A percentile compares a stretch with the other conserved stretches of the same genome.
These are phyloP conservation scores for Talaromyces islandicus DNA, from an alignment of 2,329 filamentous ascomycete species.

Conservation along the genomic window DNA sequence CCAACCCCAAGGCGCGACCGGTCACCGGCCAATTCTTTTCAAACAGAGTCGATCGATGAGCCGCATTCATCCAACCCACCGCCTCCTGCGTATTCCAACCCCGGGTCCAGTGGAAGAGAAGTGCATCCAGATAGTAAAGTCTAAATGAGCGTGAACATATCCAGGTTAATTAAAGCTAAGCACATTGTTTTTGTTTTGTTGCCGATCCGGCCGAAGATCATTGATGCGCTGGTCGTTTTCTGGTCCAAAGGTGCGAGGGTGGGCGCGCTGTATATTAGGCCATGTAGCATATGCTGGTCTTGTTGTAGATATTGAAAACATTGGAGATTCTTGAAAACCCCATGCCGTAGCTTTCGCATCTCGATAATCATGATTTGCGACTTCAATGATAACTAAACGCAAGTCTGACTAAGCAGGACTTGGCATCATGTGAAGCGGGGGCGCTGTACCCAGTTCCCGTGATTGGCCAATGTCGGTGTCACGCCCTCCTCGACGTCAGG, in stretches of 20 bases:
- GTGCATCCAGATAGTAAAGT: background rate
- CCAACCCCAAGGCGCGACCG: constrained; percentile 1
- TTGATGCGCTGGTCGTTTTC: constrained; percentile 8
- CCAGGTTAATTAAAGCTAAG: background rate
- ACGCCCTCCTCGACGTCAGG: constrained; percentile 1
- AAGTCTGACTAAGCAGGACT: background rate
- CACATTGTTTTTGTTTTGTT: background rate
- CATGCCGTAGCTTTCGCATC: background rate
- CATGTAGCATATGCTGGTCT: background rate
- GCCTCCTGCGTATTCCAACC: constrained; percentile 5
- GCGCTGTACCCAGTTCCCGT: background rate
- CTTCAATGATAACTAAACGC: too few relatives aligned
- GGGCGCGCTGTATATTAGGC: background rate
- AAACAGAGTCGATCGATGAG: constrained; percentile 2
- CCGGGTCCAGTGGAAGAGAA: background rate
- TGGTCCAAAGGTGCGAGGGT: background rate
- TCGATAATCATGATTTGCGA: background rate
- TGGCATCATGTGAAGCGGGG: constrained; percentile 6
- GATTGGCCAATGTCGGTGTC: constrained; percentile 7
- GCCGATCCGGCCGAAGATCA: background rate
- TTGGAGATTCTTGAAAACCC: background rate
- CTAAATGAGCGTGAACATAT: background rate
- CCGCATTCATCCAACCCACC: background rate
- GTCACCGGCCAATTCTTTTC: constrained; percentile 3
- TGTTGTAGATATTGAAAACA: background rate